Percentiles rank a stretch among this genome's conserved stretches.
Evolutionary conservation across 768 basidiomycete genomes (phyloP).

Genomic region (Mrakia hoshinonis): DNA sequence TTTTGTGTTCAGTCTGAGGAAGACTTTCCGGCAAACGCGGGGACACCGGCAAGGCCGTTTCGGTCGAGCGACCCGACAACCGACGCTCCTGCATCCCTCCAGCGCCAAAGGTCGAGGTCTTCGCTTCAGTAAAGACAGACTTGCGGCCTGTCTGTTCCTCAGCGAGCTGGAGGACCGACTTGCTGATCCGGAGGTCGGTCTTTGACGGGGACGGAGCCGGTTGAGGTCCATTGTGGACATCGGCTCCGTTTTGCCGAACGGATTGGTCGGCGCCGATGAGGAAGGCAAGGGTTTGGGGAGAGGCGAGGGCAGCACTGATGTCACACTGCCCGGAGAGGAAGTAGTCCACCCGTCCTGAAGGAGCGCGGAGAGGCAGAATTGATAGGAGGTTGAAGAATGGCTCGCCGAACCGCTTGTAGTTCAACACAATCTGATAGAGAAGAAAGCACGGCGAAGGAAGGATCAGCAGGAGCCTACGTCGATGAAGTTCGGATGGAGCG

Average conservation of each 20-base stretch:
- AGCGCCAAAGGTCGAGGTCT: neutral
- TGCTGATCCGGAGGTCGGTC: neutral
- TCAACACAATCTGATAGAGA: neutral
- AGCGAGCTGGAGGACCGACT: neutral
- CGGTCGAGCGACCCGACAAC: no score
- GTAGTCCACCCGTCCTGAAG: neutral
- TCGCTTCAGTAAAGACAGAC: neutral
- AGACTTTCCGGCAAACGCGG: neutral
- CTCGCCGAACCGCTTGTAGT: neutral
- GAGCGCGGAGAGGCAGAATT: neutral
- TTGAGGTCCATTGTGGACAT: neutral
- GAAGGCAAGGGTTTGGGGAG: constrained; percentile 1
- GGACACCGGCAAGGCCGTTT: no score
- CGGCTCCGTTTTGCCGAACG: neutral
- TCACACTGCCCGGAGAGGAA: no score
- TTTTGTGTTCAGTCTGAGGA: no score
- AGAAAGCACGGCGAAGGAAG: no score
- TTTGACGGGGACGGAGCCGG: neutral
- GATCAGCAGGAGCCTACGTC: no score
- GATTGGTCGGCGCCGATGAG: constrained; percentile 10
- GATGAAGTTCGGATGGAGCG: no score
- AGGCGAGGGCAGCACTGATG: constrained; percentile 2
- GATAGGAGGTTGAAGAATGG: constrained; percentile 5
- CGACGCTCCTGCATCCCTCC: no score
- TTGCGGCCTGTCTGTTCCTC: neutral